phyloP scores from a whole-genome alignment of 148 eudicot species.

The Cornus controversa region DNA sequence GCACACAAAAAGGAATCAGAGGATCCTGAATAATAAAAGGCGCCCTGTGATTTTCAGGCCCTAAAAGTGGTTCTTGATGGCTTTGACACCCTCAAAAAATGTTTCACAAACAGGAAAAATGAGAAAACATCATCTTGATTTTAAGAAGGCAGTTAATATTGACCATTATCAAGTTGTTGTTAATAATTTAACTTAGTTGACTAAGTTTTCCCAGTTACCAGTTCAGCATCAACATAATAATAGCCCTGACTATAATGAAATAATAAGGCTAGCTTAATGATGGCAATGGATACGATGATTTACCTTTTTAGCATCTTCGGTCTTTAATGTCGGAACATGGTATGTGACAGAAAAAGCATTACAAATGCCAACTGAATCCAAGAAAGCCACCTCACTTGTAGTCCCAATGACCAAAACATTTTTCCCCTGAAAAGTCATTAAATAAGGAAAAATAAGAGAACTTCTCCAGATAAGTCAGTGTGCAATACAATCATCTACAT shows the following conservation, averaged over 20 bases:
- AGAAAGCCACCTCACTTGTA: conserved; percentile 80
- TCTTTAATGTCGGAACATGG: conserved; percentile 73
- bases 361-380: conserved; percentile 84
- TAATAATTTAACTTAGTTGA: neutral
- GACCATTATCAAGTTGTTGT: neutral
- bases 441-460: neutral
- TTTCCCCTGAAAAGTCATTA: conserved; percentile 60
- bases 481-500: neutral
- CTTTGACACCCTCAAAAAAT: neutral
- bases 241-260: neutral
- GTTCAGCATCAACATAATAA: neutral
- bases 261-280: neutral
- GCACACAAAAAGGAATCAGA: neutral
- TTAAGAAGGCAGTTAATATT: neutral
- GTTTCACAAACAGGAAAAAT: neutral
- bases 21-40: neutral
- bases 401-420: conserved; percentile 90
- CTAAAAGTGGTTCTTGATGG: neutral
- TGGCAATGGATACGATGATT: neutral
- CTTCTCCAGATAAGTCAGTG: neutral
- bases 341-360: conserved; percentile 87
- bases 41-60: neutral
- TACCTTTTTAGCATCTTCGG: conserved; percentile 85
- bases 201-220: neutral
- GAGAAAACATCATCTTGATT: conserved; percentile 1